Base-by-base conservation (phyloP, 108 stramenopile genomes). In the Pseudonitzschia multistriata region DNA sequence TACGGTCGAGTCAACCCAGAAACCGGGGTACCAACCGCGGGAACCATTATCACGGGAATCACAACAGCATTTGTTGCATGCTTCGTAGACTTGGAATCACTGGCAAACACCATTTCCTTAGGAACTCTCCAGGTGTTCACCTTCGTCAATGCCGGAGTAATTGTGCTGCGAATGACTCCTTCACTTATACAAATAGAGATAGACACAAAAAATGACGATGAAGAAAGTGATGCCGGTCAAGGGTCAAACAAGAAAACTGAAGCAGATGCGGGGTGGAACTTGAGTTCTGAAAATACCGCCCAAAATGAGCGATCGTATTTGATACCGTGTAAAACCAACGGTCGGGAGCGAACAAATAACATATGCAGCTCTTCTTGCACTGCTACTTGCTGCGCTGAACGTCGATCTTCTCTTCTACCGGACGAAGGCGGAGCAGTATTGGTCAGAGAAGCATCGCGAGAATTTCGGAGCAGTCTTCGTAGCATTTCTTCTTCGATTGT, bases 61-160 rank as follows among this genome's bases (percentile, higher is more conserved):
- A 37, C 74, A 40, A 82, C 81, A 30, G 76, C 85, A 8, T 24
- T 74, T 35, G 57, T 85, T 5, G 81, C 85, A 33, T 80, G 80
- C 54, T 78, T 79, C 53, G 67, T 82, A 42, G 73, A 82, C 53
- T 73, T 85, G 65, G 85, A 85, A 52, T 73, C 74, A 17, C 68
- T 85, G 22, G 85, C 85, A 14, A 80, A 85, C 56, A 76, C 81
- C 3, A 85, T 85, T 37, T 70, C 68, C 10, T 40, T 85, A 14
- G 85, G 85, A 14, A 85, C 85, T 4, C 76, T 85, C 6, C 79
- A 80, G 52, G 85, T 82, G 7, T 85, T 85, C 68, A 74, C 81
- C 45, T 80, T 82, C 60, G 85, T 85, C n/a, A 72, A 81, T 63
- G 85, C 85, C 17, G 85, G 85, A n/a, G 85, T 85, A 15, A 81